Base-by-base conservation (phyloP, 2,329 filamentous ascomycete species). In the Aspergillus tubingensis region DNA sequence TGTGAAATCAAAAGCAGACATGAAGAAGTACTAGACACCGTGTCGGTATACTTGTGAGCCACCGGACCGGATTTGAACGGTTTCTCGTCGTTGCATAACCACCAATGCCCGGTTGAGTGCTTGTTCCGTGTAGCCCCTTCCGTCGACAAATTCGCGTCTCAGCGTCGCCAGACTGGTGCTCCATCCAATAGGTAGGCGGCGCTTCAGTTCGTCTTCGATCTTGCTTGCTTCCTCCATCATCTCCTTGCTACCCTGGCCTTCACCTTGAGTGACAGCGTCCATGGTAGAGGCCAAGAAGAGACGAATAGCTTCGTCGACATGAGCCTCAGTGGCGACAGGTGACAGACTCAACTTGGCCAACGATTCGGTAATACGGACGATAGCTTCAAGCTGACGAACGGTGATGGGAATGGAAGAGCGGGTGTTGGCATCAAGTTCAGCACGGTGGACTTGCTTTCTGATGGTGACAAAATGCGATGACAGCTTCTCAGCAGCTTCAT, bases 391-490 rank as follows among this genome's bases (percentile, higher is more conserved):
- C 75, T 99, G 95, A 75, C 95, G 92, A 54, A 99, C 91, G 0
- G 95, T 99, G 76, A 99, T 99, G 54, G 95, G 95, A 70, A 99
- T 98, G 19, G 91, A 95, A 6, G 91, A 96, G 17, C 95, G 90
- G 43, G 90, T 85, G 76, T 97, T 96, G 64, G 93, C 90, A 71
- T 96, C 91, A 48, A 96, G 83, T 76, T 99, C 95, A 1, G 91
- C 89, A 23, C 91, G 89, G 75, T 96, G 94, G 6, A 99, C 92
- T 79, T 98, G 94, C 65, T 91, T 89, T 60, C 95, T 88, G 76
- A 99, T 98, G 64, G 91, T 93, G 62, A 99, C 95, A 70, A 99
- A 99, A 78, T 99, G 94, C 1, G 92, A 96, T 0, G 92, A 96
- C 13, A 99, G 87, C 78, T 97, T 97, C 79, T 98, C 95, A 0